phyloP scores from a whole-genome alignment of 2,329 filamentous ascomycete species.

The Torrubiella hemipterigena region DNA sequence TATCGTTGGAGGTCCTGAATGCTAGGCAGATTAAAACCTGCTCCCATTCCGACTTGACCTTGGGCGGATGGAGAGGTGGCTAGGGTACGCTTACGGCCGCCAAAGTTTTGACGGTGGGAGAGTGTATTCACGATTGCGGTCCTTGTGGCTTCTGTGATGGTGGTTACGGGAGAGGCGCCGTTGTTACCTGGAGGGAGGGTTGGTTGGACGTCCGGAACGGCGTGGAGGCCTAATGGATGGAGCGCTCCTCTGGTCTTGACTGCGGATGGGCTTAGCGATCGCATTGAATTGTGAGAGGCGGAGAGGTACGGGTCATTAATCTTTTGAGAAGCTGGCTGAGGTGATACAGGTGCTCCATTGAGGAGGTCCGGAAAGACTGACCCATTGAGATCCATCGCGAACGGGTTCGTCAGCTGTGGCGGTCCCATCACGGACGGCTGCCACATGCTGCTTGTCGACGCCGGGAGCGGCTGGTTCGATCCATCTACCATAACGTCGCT shows the following conservation, averaged over 20 bases:
- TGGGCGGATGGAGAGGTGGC: constrained; percentile 36
- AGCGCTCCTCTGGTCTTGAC: constrained; percentile 52
- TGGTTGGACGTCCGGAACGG: constrained; percentile 59
- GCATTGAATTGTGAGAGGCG: constrained; percentile 63
- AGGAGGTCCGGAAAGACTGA: constrained; percentile 69
- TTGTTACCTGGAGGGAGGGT: constrained; percentile 56
- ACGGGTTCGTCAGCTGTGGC: constrained; percentile 55
- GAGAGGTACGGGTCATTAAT: constrained; percentile 67
- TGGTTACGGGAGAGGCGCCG: constrained; percentile 46
- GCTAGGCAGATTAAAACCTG: constrained; percentile 55
- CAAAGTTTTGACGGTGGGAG: constrained; percentile 43
- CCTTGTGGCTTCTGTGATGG: constrained; percentile 54
- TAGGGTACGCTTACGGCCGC: constrained; percentile 53
- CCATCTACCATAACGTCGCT: constrained; percentile 89
- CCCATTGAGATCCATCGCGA: constrained; percentile 62
- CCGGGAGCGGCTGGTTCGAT: constrained; percentile 48
- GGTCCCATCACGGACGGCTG: constrained; percentile 58
- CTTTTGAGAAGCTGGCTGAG: constrained; percentile 60
- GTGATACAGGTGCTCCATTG: constrained; percentile 60
- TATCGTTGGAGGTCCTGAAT: constrained; percentile 82
- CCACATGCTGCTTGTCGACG: constrained; percentile 51
- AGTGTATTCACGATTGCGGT: constrained; percentile 48
- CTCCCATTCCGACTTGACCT: constrained; percentile 17
- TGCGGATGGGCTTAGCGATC: constrained; percentile 59
- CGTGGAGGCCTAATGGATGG: constrained; percentile 51